Base-by-base conservation (phyloP, 805 yeast genomes). In the Metschnikowia reukaufii region DNA sequence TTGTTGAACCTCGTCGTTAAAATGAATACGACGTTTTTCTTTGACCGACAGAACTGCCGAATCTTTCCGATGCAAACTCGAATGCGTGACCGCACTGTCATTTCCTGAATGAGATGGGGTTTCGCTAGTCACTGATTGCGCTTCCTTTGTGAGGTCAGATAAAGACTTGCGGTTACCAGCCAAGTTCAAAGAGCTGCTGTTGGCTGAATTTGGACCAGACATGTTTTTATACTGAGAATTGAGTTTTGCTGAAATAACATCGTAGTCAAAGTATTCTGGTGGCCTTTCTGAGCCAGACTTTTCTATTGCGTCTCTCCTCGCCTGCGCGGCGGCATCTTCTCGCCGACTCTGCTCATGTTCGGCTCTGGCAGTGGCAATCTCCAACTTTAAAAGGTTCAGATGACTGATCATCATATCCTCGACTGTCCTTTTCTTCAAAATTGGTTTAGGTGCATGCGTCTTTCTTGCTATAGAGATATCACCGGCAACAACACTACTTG, bases 1-100 rank as follows among this genome's bases (percentile, higher is more conserved):
- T 66, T 94, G 99, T 64, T 89, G 91, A 27, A 94, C 99, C 44
- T 90, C 82, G 62, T 89, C 95, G 64, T 86, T 94, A 69, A 94
- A 94, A 66, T 91, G 98, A 51, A 94, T 91, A 57, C 80, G 96
- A 50, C 95, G 79, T 31, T 63, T 67, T 47, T 71, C 72, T 21
- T 49, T 49, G 4, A 19, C 39, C 10, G 46, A 13, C 42, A 45
- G 42, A 10, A 27, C 42, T 3, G 45, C 29, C 6, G 49, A 45
- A 30, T 41, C 49, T 18, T 36, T 36, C 9, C 25, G 42, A 17
- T 40, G 49, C 33, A 45, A 39, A 27, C 48, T 45, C 18, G 55
- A 42, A 25, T 39, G 48, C 4, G 47, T n/a, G 19, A 16, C 16
- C 3, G 30, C 25, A 16, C 41, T 39, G 4, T 21, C 18, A 17